Percentiles rank a stretch among this genome's conserved stretches.
Conservation (phyloP, 148 eudicot genomes). For the Vaccinium vitisidaea region DNA sequence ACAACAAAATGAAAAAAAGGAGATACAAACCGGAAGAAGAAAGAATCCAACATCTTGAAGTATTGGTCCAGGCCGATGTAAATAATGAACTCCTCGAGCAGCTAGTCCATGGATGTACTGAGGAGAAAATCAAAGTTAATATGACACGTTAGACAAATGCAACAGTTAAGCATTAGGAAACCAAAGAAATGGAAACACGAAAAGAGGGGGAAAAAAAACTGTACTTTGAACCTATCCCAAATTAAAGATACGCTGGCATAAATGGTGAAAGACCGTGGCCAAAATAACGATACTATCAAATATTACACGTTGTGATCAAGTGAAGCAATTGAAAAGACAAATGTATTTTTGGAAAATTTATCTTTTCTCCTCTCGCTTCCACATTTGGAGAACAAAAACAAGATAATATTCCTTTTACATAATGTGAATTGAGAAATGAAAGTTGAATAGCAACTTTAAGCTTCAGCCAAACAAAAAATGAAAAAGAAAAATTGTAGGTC, state of each 20-base stretch:
- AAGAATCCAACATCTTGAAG: constrained; percentile 92
- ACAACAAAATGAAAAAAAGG: not conserved
- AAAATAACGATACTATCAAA: not conserved
- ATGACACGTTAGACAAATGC: not conserved
- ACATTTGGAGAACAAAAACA: not conserved
- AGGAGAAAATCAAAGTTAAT: constrained; percentile 7
- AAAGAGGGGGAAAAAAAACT: not conserved
- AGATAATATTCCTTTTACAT: not conserved
- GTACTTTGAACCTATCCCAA: not conserved
- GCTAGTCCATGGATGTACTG: constrained; percentile 98
- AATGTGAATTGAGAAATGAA: not conserved
- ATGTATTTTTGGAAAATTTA: not conserved
- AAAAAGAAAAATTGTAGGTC: not conserved
- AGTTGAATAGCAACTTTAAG: not conserved
- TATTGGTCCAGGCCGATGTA: constrained; percentile 89
- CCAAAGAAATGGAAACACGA: constrained; percentile 6
- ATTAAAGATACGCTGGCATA: not conserved
- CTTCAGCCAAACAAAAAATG: not conserved
- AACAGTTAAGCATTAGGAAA: not conserved
- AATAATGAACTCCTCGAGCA: constrained; percentile 95
- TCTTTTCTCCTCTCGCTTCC: not conserved
- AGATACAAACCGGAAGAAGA: constrained; percentile 75
- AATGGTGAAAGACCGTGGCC: not conserved
- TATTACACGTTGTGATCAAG: not conserved
- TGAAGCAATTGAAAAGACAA: not conserved